Evolutionary conservation across 768 basidiomycete species (phyloP).

Genomic region (Mycena latifolia): DNA sequence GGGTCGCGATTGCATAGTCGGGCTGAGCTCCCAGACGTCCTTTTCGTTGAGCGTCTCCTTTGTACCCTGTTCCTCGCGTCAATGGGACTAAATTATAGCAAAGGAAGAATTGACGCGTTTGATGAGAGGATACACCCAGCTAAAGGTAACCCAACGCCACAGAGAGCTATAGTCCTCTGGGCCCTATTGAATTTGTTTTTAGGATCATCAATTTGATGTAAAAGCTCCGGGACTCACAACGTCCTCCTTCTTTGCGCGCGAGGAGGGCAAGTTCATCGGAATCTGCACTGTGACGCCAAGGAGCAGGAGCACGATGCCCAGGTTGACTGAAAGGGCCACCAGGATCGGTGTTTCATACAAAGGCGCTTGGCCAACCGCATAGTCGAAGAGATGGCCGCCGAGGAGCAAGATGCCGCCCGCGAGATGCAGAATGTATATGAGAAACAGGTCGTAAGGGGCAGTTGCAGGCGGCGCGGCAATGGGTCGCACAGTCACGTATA

Average conservation of each 20-base stretch:
- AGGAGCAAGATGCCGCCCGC: constrained; percentile 59
- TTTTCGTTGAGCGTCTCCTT: constrained; percentile 79
- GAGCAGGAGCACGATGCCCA: constrained; percentile 56
- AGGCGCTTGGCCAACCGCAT: constrained; percentile 55
- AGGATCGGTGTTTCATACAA: constrained; percentile 50
- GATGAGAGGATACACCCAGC: constrained; percentile 78
- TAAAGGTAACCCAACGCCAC: too few species aligned
- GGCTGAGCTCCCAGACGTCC: constrained; percentile 81
- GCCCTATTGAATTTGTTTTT: too few species aligned
- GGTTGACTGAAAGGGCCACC: constrained; percentile 52
- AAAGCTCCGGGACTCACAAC: constrained; percentile 61
- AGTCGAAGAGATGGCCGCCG: constrained; percentile 66
- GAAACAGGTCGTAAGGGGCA: constrained; percentile 72
- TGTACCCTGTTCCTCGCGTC: constrained; percentile 55
- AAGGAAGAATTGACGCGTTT: constrained; percentile 57
- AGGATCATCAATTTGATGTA: not conserved
- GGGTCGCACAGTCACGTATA: constrained; percentile 74
- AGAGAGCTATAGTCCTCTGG: too few species aligned
- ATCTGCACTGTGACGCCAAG: constrained; percentile 65
- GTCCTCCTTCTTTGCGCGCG: constrained; percentile 60
- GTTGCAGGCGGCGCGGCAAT: constrained; percentile 66
- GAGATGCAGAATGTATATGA: constrained; percentile 66
- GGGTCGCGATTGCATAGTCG: constrained; percentile 74
- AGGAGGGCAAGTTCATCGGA: constrained; percentile 75
- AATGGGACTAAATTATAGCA: too few species aligned